Evolutionary conservation across 2,329 filamentous ascomycete species (phyloP), one percentile per base, ranked within the genome.

Genomic region (Catunica adiposa): DNA sequence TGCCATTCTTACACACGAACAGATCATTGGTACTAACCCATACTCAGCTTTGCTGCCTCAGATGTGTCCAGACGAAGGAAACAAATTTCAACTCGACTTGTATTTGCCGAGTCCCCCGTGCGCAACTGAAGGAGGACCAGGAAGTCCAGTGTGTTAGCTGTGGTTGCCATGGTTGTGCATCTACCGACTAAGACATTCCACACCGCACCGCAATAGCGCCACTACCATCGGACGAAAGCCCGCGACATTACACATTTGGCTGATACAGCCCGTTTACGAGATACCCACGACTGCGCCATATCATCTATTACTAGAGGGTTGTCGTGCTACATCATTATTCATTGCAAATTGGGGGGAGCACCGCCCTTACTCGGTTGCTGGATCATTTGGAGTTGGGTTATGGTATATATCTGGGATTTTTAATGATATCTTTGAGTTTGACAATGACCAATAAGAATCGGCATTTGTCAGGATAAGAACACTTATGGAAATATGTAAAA

Each of bases 21-120:
- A 14, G n/a, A 26, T 11, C 20, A 8, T 14, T 25, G n/a, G 22
- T 51, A 6, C 17, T 53, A 31, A 51, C 60, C 47, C 64, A 31
- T 48, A 23, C 20, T 34, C 64, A 92, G 86, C 72, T 98, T 46
- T 98, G 92, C 70, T 98, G 92, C 68, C 74, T 96, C 56, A 81
- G 89, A 60, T 98, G 92, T 69, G 90, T 98, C 56, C 92, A 98
- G 70, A 96, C 92, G n/a, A 97, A 97, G 70, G 92, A 98, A 74
- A 98, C 92, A 29, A 98, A 98, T 69, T 98, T 97, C 73, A 92
- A 90, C 69, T 86, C 87, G 61, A 98, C 90, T 0, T 98, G 92
- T 67, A 92, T 98, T 64, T 98, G 92, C 68, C 86, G 92, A 53
- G 90, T 98, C 53, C 92, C 92, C 1, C 84, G 85, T 66, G 83